Evolutionary conservation across 495 filamentous ascomycete species (phyloP), one percentile per base, ranked within the genome.

Genomic region (Elasticomyces elasticus): DNA sequence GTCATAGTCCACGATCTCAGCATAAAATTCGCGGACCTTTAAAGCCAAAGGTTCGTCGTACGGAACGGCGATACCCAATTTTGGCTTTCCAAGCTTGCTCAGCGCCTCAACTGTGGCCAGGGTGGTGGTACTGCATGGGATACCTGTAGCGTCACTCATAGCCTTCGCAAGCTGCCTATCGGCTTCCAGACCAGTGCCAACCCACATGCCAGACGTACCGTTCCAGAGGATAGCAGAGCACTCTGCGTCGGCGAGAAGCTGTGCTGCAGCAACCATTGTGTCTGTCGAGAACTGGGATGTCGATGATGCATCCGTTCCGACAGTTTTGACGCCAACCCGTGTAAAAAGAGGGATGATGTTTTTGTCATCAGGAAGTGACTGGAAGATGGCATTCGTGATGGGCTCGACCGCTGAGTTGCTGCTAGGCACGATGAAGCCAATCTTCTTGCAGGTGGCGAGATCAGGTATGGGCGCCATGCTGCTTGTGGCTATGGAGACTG

Each of bases 341-440:
- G 55, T 58, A 43, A 58, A 58, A 27, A 58, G 27, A 20, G 23
- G 33, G 38, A 58, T 52, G 38, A 58, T 52, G 41, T 46, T 52
- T 3, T 20, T 1, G 15, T 31, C n/a, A 1, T 28, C n/a, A 24
- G 44, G 24, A 19, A 35, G 47, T 2, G 55, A 52, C 10, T 46
- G 37, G 26, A 58, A 38, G 55, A 58, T 25, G 7, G 49, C 13
- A 27, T 23, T 24, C 5, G 49, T 47, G 23, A 58, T 52, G 1
- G 55, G 48, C 33, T 58, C 55, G 26, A 58, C 49, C 17, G 55
- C 55, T 3, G 49, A 52, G 41, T 58, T 58, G 28, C 26, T 42
- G 37, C 48, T 52, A 13, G 55, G 55, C 23, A 58, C 49, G n/a
- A 58, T 58, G 49, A 58, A 58, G 30, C 55, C 55, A 6, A 58